These are phyloP conservation scores for Royoungia palumana DNA, from an alignment of 768 basidiomycete species.

Conservation along the genomic window DNA sequence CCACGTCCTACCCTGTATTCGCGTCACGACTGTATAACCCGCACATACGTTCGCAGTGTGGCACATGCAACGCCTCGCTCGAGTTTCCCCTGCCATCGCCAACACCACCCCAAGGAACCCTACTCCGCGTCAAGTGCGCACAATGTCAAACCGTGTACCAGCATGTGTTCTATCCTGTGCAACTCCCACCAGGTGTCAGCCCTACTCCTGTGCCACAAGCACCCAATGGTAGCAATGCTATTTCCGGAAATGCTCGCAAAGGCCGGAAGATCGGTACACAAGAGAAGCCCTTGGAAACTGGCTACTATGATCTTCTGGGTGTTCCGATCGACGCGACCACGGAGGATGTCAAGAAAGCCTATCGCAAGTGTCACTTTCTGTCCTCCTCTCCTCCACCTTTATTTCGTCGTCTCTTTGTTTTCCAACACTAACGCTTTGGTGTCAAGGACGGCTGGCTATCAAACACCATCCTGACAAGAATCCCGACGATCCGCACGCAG, in stretches of 20 bases:
- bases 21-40: conserved; percentile 64
- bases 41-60: conserved; percentile 63
- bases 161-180: conserved; percentile 66
- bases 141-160: conserved; percentile 57
- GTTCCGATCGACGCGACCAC: conserved; percentile 69
- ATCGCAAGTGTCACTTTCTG: conserved; percentile 47
- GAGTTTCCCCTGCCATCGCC: conserved; percentile 70
- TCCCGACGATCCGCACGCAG: conserved; percentile 78
- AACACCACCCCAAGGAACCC: conserved; percentile 49
- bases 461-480: conserved; percentile 94
- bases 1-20: conserved; percentile 46
- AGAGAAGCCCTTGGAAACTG: conserved; percentile 82
- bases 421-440: background rate
- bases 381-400: background rate
- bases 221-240: conserved; percentile 19
- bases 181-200: conserved; percentile 39
- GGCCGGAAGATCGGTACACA: conserved; percentile 85
- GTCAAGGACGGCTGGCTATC: conserved; percentile 74
- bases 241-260: conserved; percentile 33
- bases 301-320: conserved; percentile 86
- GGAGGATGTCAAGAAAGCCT: conserved; percentile 90
- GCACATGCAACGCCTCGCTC: conserved; percentile 49
- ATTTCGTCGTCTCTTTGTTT: background rate
- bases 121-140: conserved; percentile 70
- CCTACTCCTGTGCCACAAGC: conserved; percentile 13